phyloP scores from a whole-genome alignment of 805 yeast genomes.

The Kluyveromyces aestuarii region DNA sequence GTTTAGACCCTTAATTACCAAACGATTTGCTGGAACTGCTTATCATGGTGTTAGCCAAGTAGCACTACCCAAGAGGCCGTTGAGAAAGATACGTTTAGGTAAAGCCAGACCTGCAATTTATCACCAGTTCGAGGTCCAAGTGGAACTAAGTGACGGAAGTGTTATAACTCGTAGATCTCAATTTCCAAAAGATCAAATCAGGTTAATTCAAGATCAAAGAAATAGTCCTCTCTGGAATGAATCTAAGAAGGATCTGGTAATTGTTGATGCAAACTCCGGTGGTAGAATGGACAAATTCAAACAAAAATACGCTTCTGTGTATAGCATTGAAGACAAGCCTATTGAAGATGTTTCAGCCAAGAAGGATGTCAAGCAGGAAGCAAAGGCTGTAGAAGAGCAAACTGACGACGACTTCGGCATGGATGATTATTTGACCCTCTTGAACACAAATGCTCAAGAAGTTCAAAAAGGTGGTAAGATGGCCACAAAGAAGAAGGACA shows the following conservation, averaged over 20 bases:
- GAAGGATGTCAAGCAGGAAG: slow-evolving; percentile 4
- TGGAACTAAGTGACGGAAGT: slow-evolving; percentile 93
- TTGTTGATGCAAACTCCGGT: slow-evolving; percentile 72
- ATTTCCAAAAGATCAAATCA: slow-evolving; percentile 77
- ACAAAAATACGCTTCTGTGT: slow-evolving; percentile 47
- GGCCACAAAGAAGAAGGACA: slow-evolving; percentile 22
- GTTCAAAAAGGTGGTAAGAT: slow-evolving; percentile 26
- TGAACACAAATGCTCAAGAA: slow-evolving; percentile 23
- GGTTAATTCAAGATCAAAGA: slow-evolving; percentile 84
- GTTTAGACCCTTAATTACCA: slow-evolving; percentile 5
- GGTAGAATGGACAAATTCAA: slow-evolving; percentile 73
- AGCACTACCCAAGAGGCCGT: slow-evolving; percentile 42
- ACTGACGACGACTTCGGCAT: slow-evolving; percentile 18
- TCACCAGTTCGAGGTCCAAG: slow-evolving; percentile 77
- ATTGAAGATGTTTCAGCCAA: slow-evolving; percentile 5
- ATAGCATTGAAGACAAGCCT: slow-evolving; percentile 30
- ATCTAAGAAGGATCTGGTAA: slow-evolving; percentile 63
- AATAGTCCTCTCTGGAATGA: slow-evolving; percentile 86
- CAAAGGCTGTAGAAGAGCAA: slow-evolving; percentile 4
- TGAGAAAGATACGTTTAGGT: slow-evolving; percentile 63
- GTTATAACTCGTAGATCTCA: slow-evolving; percentile 77
- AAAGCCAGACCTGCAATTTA: slow-evolving; percentile 91
- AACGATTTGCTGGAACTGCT: slow-evolving; percentile 8
- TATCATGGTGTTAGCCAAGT: slow-evolving; percentile 18
- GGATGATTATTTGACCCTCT: slow-evolving; percentile 26